Evolutionary conservation across 352 stramenopile genomes (phyloP).

Genomic region (Thraustotheca clavata): DNA sequence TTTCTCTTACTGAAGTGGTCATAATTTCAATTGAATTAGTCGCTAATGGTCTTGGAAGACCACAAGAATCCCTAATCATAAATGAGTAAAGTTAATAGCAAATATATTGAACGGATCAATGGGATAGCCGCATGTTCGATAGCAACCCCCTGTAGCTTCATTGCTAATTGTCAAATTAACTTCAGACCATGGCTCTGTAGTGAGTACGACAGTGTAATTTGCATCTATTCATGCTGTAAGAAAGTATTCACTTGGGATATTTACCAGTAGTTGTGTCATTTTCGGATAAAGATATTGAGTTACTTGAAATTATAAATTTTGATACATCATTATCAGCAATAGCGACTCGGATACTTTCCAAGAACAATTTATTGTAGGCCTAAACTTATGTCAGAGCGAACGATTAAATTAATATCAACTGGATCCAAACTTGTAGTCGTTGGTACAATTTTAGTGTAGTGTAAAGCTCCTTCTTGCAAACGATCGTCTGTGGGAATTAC

Average conservation of each 20-base stretch:
- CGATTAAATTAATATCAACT: too few species aligned
- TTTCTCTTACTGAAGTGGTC: conserved; percentile 52
- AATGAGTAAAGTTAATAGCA: background rate
- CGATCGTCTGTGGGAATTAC: conserved; percentile 62
- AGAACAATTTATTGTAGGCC: conserved; percentile 41
- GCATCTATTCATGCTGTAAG: background rate
- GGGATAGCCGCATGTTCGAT: conserved; percentile 58
- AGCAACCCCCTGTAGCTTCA: conserved; percentile 48
- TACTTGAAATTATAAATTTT: conserved; percentile 38
- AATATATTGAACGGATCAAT: conserved; percentile 31
- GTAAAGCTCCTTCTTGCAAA: conserved; percentile 56
- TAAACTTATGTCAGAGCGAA: background rate
- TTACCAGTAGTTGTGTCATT: conserved; percentile 18
- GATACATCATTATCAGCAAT: conserved; percentile 62
- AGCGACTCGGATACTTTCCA: conserved; percentile 54
- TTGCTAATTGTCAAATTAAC: conserved; percentile 75
- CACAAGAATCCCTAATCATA: conserved; percentile 27
- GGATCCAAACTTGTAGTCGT: conserved; percentile 38
- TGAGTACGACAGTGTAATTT: conserved; percentile 38
- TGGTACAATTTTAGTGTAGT: conserved; percentile 44
- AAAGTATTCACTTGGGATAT: background rate
- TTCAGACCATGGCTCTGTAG: conserved; percentile 56
- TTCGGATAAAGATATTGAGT: conserved; percentile 34
- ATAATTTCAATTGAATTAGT: conserved; percentile 43
- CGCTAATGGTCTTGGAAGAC: conserved; percentile 56